Percentiles rank a stretch among this genome's conserved stretches.
phyloP scores from a whole-genome alignment of 2,329 filamentous ascomycete genomes.

The Fusarium tanahbumbuense region DNA sequence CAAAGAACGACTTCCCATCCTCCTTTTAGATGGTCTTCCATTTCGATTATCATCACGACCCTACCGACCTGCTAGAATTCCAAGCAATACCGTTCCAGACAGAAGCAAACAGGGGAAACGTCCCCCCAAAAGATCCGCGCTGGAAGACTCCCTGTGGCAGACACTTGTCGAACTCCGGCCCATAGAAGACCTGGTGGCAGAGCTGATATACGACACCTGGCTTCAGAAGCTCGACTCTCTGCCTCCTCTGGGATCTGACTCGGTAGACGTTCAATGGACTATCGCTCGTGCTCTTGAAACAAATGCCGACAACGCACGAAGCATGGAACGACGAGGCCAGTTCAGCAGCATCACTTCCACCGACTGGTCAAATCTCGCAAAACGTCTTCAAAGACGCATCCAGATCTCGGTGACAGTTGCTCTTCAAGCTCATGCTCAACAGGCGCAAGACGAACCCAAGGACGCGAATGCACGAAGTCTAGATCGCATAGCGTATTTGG shows the following conservation, averaged over 20 bases:
- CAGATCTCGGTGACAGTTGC: slow-evolving; percentile 35
- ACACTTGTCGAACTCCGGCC: slow-evolving; percentile 27
- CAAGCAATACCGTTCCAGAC: slow-evolving; percentile 7
- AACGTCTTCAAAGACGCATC: slow-evolving; percentile 40
- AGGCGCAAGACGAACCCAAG: slow-evolving; percentile 20
- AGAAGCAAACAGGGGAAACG: background rate
- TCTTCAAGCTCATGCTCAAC: slow-evolving; percentile 7
- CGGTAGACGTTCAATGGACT: slow-evolving; percentile 34
- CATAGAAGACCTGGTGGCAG: slow-evolving; percentile 38
- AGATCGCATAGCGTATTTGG: slow-evolving; percentile 62
- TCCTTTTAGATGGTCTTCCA: slow-evolving; percentile 41
- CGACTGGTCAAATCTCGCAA: slow-evolving; percentile 41
- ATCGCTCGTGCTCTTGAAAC: slow-evolving; percentile 42
- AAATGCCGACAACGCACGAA: slow-evolving; percentile 42
- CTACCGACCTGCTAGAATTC: slow-evolving; percentile 13
- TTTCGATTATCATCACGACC: slow-evolving; percentile 8
- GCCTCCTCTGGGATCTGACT: slow-evolving; percentile 24
- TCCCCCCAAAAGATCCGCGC: slow-evolving; percentile 13
- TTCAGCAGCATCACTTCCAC: slow-evolving; percentile 23
- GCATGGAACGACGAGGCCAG: slow-evolving; percentile 35
- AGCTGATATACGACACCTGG: slow-evolving; percentile 46
- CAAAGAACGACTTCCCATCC: slow-evolving; percentile 38
- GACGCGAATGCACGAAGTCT: slow-evolving; percentile 56
- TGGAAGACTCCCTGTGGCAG: slow-evolving; percentile 40
- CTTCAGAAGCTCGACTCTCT: slow-evolving; percentile 39